Conservation (phyloP, 805 yeast species). For the Lipomyces chichibuensis region DNA sequence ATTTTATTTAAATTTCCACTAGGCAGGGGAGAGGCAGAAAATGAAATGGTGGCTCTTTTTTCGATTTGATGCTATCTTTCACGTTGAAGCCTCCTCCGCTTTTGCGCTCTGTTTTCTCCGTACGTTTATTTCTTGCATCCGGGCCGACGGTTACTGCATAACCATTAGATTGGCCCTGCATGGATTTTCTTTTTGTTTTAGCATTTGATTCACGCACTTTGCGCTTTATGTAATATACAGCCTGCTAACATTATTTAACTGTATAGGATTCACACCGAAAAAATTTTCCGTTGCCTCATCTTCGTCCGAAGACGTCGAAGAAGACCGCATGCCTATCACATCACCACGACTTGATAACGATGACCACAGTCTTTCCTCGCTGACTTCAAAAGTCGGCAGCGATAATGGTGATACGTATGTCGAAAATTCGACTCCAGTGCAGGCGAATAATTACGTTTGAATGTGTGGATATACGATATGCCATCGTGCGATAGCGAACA, state of each 20-base stretch:
- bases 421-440: background rate
- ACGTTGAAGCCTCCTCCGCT: background rate
- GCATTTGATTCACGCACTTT: background rate
- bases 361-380: conserved; percentile 8
- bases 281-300: background rate
- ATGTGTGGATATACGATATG: background rate
- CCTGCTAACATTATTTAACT: background rate
- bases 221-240: background rate
- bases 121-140: background rate
- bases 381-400: conserved; percentile 6
- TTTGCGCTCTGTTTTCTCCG: background rate
- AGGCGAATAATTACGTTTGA: conserved; percentile 1
- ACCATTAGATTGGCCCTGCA: background rate
- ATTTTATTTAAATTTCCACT: conserved; percentile 3
- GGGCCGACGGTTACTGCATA: background rate
- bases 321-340: conserved; percentile 27
- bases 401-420: background rate
- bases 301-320: conserved; percentile 5
- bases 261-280: conserved; percentile 3
- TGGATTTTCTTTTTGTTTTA: background rate
- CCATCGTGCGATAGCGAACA: background rate
- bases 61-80: conserved; percentile 1
- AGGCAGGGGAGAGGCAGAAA: background rate
- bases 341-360: conserved; percentile 18
- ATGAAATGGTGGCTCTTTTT: background rate